These are phyloP conservation scores for Crithidia fasciculata DNA, from an alignment of 208 protist species.

Conservation along the genomic window DNA sequence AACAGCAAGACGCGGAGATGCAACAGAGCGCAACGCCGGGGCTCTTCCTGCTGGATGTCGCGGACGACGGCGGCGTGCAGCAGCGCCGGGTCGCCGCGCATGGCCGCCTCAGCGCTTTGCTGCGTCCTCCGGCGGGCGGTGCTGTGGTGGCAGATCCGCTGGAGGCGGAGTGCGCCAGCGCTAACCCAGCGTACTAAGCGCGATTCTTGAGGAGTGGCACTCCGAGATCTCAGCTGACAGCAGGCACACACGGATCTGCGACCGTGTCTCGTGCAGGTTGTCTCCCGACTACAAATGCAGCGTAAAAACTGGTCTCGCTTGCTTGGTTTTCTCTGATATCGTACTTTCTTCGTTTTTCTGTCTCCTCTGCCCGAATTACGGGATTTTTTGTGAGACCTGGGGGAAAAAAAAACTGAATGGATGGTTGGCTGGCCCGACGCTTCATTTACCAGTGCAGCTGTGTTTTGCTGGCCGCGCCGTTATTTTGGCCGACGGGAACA, in stretches of 20 bases:
- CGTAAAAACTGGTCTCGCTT: constrained; percentile 31
- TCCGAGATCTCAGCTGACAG: too few species aligned
- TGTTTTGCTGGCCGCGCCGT: too few species aligned
- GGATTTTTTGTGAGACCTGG: too few species aligned
- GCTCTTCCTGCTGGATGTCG: constrained; percentile 65
- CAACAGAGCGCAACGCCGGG: constrained; percentile 17
- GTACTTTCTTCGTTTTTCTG: not conserved
- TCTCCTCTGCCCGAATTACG: not conserved
- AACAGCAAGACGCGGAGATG: not conserved
- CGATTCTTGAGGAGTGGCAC: constrained; percentile 6
- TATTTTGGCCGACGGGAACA: too few species aligned
- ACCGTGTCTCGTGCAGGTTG: too few species aligned
- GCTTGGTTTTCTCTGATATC: not conserved
- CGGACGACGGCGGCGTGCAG: constrained; percentile 28
- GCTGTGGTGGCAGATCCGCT: constrained; percentile 70
- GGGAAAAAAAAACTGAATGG: too few species aligned
- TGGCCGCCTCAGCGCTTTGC: constrained; percentile 49
- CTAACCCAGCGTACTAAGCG: constrained; percentile 68
- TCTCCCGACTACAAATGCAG: constrained; percentile 44
- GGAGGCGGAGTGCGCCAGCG: constrained; percentile 75
- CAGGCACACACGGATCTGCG: too few species aligned
- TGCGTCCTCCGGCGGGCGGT: constrained; percentile 49
- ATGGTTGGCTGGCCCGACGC: too few species aligned
- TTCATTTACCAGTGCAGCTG: too few species aligned
- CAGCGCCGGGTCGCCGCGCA: constrained; percentile 21